phyloP scores from a whole-genome alignment of 257 asterid species.

The Coffea eugenioides region DNA sequence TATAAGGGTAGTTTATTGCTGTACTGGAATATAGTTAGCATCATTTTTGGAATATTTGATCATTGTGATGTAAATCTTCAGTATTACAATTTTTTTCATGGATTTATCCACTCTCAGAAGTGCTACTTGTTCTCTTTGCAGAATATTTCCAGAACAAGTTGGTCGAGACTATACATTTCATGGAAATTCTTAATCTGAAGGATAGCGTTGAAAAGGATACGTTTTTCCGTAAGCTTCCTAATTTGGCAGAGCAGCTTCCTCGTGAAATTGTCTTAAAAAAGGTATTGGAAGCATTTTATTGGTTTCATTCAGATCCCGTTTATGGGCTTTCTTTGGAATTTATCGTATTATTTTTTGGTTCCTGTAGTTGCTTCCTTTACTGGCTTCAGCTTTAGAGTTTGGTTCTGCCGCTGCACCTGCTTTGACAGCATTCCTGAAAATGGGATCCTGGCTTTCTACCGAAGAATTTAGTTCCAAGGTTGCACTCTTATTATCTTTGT shows the following conservation, averaged over 20 bases:
- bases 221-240: conserved; percentile 96
- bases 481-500: conserved; percentile 17
- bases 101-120: not conserved
- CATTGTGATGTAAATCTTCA: not conserved
- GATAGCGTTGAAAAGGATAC: conserved; percentile 97
- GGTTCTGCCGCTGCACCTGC: conserved; percentile 99
- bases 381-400: conserved; percentile 92
- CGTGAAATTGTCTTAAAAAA: conserved; percentile 92
- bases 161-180: conserved; percentile 96
- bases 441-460: conserved; percentile 85
- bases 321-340: conserved; percentile 8
- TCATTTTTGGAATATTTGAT: not conserved
- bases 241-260: conserved; percentile 94
- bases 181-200: conserved; percentile 96
- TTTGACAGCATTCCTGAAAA: conserved; percentile 82
- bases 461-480: conserved; percentile 88
- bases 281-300: conserved; percentile 36
- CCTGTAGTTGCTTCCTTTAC: conserved; percentile 84
- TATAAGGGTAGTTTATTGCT: not conserved
- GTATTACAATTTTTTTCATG: not conserved
- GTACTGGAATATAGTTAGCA: not conserved
- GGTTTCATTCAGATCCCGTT: not conserved
- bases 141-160: conserved; percentile 96
- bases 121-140: conserved; percentile 36
- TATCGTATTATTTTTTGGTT: conserved; percentile 18